phyloP scores from a whole-genome alignment of 2,329 filamentous ascomycete species.

The Hypoxylon sp. region DNA sequence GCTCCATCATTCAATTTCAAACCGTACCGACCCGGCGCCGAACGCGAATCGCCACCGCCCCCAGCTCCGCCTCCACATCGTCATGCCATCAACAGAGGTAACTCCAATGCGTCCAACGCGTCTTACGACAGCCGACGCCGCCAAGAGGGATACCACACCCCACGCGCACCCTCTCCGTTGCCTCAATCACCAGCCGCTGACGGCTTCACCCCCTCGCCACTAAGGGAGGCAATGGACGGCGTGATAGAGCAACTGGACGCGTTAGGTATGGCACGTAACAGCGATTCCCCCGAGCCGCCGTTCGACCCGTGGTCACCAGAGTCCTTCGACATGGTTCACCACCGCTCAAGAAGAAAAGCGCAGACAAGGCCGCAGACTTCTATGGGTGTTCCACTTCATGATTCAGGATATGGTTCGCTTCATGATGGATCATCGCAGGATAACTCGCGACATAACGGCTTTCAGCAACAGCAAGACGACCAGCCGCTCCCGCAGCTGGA shows the following conservation, averaged over 20 bases:
- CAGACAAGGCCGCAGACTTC: constrained; percentile 71
- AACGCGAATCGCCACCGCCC: constrained; percentile 71
- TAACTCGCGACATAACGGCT: constrained; percentile 51
- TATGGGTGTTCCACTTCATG: constrained; percentile 70
- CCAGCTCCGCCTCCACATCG: constrained; percentile 86
- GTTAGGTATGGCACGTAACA: constrained; percentile 71
- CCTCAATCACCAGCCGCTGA: constrained; percentile 72
- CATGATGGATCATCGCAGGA: constrained; percentile 62
- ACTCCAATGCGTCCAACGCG: constrained; percentile 47
- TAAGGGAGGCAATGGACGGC: constrained; percentile 96
- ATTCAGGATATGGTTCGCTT: constrained; percentile 68
- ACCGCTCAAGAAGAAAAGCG: constrained; percentile 49
- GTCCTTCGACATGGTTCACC: constrained; percentile 71
- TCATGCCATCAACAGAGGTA: constrained; percentile 55
- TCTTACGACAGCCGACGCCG: constrained; percentile 51
- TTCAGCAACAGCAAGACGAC: constrained; percentile 55
- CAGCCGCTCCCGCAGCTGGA: constrained; percentile 74
- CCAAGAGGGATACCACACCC: constrained; percentile 58
- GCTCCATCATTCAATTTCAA: constrained; percentile 51
- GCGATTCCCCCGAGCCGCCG: constrained; percentile 63
- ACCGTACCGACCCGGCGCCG: constrained; percentile 46
- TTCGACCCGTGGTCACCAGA: constrained; percentile 90
- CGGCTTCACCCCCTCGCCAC: constrained; percentile 84
- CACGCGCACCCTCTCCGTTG: constrained; percentile 67
- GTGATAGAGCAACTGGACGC: constrained; percentile 95